Conservation (phyloP, 2,329 filamentous ascomycete species). For the Xylaria sp. region DNA sequence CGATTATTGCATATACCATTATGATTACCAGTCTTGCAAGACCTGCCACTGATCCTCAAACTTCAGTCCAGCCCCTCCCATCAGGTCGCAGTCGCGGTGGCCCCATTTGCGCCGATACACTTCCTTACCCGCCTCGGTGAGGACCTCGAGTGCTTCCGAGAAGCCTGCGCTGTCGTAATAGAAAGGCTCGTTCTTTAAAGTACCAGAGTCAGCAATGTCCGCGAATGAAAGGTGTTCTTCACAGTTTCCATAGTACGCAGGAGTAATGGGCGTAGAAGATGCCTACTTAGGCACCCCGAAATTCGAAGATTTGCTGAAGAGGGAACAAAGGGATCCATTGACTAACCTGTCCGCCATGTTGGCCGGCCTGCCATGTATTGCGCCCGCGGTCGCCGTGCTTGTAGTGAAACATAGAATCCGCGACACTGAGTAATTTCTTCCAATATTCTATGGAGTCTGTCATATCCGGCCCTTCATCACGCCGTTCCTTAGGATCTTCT, state of each 20-base stretch:
- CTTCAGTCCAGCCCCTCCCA: conserved; percentile 51
- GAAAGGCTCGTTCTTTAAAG: conserved; percentile 53
- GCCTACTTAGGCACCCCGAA: too few species aligned
- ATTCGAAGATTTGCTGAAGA: too few species aligned
- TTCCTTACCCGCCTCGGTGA: conserved; percentile 51
- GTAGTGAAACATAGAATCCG: conserved; percentile 56
- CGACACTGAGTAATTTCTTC: conserved; percentile 43
- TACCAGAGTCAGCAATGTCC: too few species aligned
- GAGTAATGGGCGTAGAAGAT: too few species aligned
- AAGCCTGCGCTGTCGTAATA: conserved; percentile 55
- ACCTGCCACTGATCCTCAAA: conserved; percentile 61
- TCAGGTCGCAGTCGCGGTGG: conserved; percentile 57
- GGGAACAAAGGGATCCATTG: too few species aligned
- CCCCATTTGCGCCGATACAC: conserved; percentile 59
- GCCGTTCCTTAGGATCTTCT: conserved; percentile 30
- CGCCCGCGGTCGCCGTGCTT: conserved; percentile 54
- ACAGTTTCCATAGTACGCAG: too few species aligned
- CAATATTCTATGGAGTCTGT: conserved; percentile 48
- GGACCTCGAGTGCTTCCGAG: conserved; percentile 49
- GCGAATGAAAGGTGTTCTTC: too few species aligned
- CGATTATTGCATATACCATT: background rate
- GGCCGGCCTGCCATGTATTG: conserved; percentile 57
- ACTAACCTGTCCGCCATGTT: conserved; percentile 51
- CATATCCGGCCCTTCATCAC: conserved; percentile 34
- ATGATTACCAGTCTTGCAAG: conserved; percentile 53